These are phyloP conservation scores for Hypoxylon rubiginosum DNA, from an alignment of 2,329 filamentous ascomycete species.

Conservation along the genomic window DNA sequence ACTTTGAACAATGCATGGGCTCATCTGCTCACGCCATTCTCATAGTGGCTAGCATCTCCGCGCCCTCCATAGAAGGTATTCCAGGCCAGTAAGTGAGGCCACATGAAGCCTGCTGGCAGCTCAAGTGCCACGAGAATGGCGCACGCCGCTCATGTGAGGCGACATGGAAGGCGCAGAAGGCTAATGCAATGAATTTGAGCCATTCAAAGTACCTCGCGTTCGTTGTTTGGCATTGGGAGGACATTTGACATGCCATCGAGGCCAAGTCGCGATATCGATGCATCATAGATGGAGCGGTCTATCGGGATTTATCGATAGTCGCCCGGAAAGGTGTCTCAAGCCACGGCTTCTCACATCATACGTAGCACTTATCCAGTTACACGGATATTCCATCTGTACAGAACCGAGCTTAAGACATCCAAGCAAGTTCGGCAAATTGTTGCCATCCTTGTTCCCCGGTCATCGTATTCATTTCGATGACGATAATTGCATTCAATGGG, in stretches of 20 bases:
- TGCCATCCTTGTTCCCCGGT: not conserved
- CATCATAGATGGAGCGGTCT: slow-evolving; percentile 10
- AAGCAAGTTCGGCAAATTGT: slow-evolving; percentile 8
- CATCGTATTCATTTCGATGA: slow-evolving; percentile 3
- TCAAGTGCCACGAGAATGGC: not conserved
- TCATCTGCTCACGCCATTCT: slow-evolving; percentile 13
- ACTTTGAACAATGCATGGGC: not conserved
- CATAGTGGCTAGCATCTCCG: slow-evolving; percentile 8
- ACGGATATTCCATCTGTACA: not conserved
- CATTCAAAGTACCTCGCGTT: not conserved
- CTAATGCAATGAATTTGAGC: not conserved
- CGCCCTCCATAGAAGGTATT: slow-evolving; percentile 3
- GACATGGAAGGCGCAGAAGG: not conserved
- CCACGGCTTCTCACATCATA: slow-evolving; percentile 18
- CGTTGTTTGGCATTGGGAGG: slow-evolving; percentile 3
- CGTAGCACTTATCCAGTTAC: not conserved
- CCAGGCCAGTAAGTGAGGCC: slow-evolving; percentile 4
- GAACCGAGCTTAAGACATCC: slow-evolving; percentile 19
- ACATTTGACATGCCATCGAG: not conserved
- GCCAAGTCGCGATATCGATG: slow-evolving; percentile 4
- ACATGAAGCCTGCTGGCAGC: slow-evolving; percentile 4
- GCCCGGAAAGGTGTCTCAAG: slow-evolving; percentile 23
- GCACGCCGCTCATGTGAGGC: slow-evolving; percentile 5
- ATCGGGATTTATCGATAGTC: slow-evolving; percentile 28
- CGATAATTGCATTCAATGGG: slow-evolving; percentile 1